phyloP scores from a whole-genome alignment of 208 protist genomes.

The Leishmania martiniquensis region DNA sequence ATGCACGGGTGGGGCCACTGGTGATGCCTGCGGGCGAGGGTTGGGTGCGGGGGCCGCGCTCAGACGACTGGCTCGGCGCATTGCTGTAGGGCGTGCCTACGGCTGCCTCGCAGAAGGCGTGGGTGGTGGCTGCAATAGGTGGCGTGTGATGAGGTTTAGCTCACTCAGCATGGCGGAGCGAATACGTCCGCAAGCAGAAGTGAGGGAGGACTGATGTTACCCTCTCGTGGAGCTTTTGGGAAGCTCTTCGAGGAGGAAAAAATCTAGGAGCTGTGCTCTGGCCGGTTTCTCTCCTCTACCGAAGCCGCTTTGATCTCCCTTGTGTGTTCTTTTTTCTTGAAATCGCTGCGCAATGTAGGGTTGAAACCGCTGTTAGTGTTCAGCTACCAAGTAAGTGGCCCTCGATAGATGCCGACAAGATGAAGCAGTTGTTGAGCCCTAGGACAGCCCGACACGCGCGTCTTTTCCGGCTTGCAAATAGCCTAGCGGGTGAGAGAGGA shows the following conservation, averaged over 20 bases:
- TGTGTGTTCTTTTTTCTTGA: too few species aligned
- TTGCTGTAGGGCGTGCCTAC: not conserved
- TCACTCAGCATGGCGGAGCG: not conserved
- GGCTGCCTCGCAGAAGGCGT: not conserved
- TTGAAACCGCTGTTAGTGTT: not conserved
- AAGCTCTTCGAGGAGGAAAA: not conserved
- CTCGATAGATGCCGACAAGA: conserved; percentile 5
- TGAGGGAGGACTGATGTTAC: not conserved
- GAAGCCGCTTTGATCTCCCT: too few species aligned
- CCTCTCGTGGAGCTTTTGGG: not conserved
- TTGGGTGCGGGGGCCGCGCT: not conserved
- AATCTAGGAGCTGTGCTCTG: too few species aligned
- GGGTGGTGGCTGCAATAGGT: not conserved
- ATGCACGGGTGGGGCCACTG: not conserved
- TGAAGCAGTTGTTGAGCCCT: conserved; percentile 87
- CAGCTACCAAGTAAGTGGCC: too few species aligned
- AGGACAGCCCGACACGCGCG: conserved; percentile 91
- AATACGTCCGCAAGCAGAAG: not conserved
- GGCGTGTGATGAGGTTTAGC: not conserved
- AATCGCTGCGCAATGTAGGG: not conserved
- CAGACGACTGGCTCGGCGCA: not conserved
- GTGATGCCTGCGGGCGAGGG: not conserved
- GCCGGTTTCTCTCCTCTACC: too few species aligned
- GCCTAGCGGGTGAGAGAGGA: conserved; percentile 27
- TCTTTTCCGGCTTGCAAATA: conserved; percentile 69